A percentile compares a stretch with the other conserved stretches of the same genome.
These are phyloP conservation scores for Xerocomus brunneocitrinus DNA, from an alignment of 768 basidiomycete species.

Conservation along the genomic window DNA sequence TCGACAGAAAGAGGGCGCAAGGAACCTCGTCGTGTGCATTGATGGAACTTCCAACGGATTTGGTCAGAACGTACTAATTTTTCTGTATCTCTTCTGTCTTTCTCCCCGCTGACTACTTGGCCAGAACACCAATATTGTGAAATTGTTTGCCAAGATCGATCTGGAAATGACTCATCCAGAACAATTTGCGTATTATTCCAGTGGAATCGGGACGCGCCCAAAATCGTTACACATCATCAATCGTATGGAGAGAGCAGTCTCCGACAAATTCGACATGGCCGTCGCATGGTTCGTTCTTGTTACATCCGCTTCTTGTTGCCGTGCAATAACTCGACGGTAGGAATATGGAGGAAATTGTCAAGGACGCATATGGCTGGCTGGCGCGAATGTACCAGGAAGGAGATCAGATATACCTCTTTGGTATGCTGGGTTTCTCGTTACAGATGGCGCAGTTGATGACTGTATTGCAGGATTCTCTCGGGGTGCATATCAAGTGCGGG, in stretches of 20 bases:
- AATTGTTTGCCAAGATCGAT: slow-evolving; percentile 30
- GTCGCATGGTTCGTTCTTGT: slow-evolving; percentile 33
- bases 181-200: slow-evolving; percentile 35
- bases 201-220: slow-evolving; percentile 36
- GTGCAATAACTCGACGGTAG: slow-evolving; percentile 11
- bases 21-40: slow-evolving; percentile 1
- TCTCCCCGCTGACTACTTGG: slow-evolving; percentile 1
- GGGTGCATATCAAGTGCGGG: slow-evolving; percentile 39
- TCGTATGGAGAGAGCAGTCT: slow-evolving; percentile 13
- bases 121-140: slow-evolving; percentile 39
- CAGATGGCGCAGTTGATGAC: neutral
- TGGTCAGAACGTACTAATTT: neutral
- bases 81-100: neutral
- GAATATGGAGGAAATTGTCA: slow-evolving; percentile 34
- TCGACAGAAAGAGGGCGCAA: neutral
- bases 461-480: slow-evolving; percentile 36
- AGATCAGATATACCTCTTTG: slow-evolving; percentile 35
- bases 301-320: neutral
- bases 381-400: neutral
- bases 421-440: slow-evolving; percentile 7
- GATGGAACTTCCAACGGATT: neutral
- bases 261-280: slow-evolving; percentile 33
- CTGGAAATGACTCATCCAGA: slow-evolving; percentile 10
- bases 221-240: slow-evolving; percentile 24
- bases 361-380: slow-evolving; percentile 20